A percentile compares a stretch with the other conserved stretches of the same genome.
These are phyloP conservation scores for Tulasnella sp. DNA, from an alignment of 768 basidiomycete species.

Conservation along the genomic window DNA sequence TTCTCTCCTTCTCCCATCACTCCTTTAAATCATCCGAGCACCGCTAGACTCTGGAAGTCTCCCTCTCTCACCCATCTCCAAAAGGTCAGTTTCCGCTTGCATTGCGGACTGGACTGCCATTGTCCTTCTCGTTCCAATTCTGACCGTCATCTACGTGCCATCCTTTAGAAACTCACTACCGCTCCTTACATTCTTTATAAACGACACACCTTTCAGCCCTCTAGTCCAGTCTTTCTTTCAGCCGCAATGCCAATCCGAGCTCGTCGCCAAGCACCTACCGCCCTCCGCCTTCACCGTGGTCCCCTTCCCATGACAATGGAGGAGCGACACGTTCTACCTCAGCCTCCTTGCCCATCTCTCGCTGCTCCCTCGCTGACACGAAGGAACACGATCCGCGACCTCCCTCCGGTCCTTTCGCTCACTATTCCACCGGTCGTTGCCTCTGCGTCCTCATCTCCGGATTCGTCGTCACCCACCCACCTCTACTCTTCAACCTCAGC, in stretches of 20 bases:
- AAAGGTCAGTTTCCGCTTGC: neutral
- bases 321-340: constrained; percentile 1
- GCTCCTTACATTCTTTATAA: neutral
- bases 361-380: neutral
- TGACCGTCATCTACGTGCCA: neutral
- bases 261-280: constrained; percentile 24
- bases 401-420: neutral
- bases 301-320: neutral
- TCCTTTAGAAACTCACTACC: neutral
- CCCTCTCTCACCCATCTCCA: neutral
- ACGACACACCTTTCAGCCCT: neutral
- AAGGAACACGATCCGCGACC: neutral
- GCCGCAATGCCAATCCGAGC: neutral
- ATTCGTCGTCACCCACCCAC: neutral
- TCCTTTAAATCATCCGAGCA: neutral
- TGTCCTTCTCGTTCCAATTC: neutral
- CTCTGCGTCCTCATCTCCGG: neutral
- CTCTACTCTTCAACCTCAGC: constrained; percentile 6
- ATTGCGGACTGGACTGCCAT: neutral
- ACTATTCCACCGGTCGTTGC: neutral
- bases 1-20: neutral
- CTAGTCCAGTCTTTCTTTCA: neutral
- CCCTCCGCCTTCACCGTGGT: constrained; percentile 24
- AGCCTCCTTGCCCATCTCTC: constrained; percentile 17
- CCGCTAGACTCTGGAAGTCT: neutral